Percentiles rank a stretch among this genome's conserved stretches.
Conservation (phyloP, 805 yeast genomes). For the Saturnispora sanitii region DNA sequence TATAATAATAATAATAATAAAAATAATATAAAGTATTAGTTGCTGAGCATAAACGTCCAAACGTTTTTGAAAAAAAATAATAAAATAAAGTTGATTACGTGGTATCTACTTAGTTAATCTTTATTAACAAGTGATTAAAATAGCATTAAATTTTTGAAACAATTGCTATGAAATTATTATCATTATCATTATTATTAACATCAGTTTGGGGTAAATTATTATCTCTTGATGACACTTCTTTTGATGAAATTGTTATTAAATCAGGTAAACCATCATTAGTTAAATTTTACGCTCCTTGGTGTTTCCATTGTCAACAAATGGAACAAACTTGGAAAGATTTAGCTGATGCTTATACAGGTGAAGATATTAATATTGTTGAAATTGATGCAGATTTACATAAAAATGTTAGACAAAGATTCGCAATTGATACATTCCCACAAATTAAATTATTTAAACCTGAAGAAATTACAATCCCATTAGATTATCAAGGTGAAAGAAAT, state of each 20-base stretch:
- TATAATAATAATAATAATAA: too few relatives aligned
- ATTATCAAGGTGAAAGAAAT: slow-evolving; percentile 46
- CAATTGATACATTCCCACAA: slow-evolving; percentile 58
- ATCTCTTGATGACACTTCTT: slow-evolving; percentile 33
- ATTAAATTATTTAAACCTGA: slow-evolving; percentile 47
- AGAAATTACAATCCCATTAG: slow-evolving; percentile 37
- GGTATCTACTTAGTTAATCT: too few relatives aligned
- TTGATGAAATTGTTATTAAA: slow-evolving; percentile 45
- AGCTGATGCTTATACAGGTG: slow-evolving; percentile 16
- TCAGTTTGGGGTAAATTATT: not conserved
- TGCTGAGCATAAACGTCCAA: too few relatives aligned
- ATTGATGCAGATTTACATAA: slow-evolving; percentile 54
- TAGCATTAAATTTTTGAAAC: too few relatives aligned
- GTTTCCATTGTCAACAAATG: slow-evolving; percentile 54
- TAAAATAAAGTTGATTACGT: too few relatives aligned
- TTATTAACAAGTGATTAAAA: too few relatives aligned
- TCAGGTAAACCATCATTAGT: slow-evolving; percentile 66
- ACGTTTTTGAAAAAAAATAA: too few relatives aligned
- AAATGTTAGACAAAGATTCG: slow-evolving; percentile 38
- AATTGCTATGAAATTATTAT: not conserved
- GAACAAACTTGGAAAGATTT: slow-evolving; percentile 37
- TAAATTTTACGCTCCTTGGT: slow-evolving; percentile 69
- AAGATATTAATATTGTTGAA: slow-evolving; percentile 29
- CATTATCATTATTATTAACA: not conserved
- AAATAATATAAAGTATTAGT: too few relatives aligned